Evolutionary conservation across 331 rosid species (phyloP), one percentile per base, ranked within the genome.

Genomic region (Prunus yedoensis): DNA sequence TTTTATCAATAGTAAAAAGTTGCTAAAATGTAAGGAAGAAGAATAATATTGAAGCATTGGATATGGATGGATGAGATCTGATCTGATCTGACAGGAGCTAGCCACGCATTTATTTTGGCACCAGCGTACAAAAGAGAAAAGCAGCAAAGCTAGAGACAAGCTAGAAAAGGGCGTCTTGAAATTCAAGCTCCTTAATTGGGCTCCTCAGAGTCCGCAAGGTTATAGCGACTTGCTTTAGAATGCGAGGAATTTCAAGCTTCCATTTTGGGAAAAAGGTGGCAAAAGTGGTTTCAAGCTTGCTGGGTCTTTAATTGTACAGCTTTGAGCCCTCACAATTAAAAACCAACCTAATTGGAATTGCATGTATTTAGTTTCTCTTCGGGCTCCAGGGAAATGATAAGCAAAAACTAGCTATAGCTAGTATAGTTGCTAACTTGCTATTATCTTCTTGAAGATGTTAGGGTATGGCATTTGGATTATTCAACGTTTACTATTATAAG

Each of bases 121-220:
- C 17, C 53, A 58, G 43, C 73, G 30, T 70, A 70, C 62, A 70
- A 70, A 70, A 30, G 74, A 70, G 74, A 70, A 70, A 28, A 51
- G 30, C 28, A 23, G 27, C 12, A 20, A 23, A 49, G 74, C 35
- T 0, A 7, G 4, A 45, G 25, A 45, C 58, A 45, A 68, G 73
- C 73, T 25, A 68, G 16, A 28, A 68, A 68, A 50, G 23, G 59
- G 46, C 12, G 59, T 27, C 28, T 16, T 70, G 62, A 70, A 70
- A 70, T 70, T 70, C 74, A 70, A 70, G 1, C 4, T 51, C 43
- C 46, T 38, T 38, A 38, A 38, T 18, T 51, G 62, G 62, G 62
- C 61, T 51, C 47, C 54, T 38, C 61, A 51, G 28, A 69, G 7
- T 51, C 47, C 3, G 30, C 46, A 51, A 43, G 16, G 17, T 49